A percentile compares a stretch with the other conserved stretches of the same genome.
Conservation (phyloP, 768 basidiomycete genomes). For the Trametes cinnabarina region DNA sequence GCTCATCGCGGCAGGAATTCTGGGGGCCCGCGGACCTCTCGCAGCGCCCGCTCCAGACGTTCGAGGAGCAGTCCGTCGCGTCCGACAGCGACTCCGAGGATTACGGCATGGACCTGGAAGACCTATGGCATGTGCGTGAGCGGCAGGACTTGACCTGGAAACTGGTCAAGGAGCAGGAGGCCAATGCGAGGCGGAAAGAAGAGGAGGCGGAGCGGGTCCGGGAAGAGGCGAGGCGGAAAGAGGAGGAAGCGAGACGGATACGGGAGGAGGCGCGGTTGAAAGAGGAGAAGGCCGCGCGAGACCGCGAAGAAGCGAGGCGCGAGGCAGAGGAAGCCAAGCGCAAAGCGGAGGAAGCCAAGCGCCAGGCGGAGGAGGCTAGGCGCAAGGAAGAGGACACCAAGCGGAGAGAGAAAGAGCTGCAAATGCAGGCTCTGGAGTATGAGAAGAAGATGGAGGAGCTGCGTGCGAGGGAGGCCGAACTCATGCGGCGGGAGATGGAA, state of each 20-base stretch:
- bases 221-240: constrained; percentile 9
- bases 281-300: constrained; percentile 19
- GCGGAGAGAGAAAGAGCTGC: constrained; percentile 15
- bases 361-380: constrained; percentile 23
- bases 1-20: constrained; percentile 19
- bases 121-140: constrained; percentile 15
- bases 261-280: constrained; percentile 20
- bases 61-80: constrained; percentile 23
- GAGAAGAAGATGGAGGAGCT: constrained; percentile 30
- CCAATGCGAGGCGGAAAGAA: constrained; percentile 21
- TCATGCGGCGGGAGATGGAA: constrained; percentile 27
- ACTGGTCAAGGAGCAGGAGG: constrained; percentile 9
- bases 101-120: constrained; percentile 18
- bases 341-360: constrained; percentile 9
- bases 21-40: constrained; percentile 12
- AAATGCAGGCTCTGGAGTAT: too few species aligned
- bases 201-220: constrained; percentile 23
- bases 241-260: constrained; percentile 14
- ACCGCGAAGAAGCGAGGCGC: too few species aligned
- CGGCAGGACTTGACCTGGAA: constrained; percentile 10
- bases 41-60: constrained; percentile 18
- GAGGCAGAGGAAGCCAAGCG: constrained; percentile 23
- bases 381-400: constrained; percentile 22
- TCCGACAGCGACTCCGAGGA: constrained; percentile 23
- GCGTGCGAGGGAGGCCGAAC: constrained; percentile 29